These are phyloP conservation scores for Monsonia emarginata DNA, from an alignment of 441 rosid species.

Conservation along the genomic window DNA sequence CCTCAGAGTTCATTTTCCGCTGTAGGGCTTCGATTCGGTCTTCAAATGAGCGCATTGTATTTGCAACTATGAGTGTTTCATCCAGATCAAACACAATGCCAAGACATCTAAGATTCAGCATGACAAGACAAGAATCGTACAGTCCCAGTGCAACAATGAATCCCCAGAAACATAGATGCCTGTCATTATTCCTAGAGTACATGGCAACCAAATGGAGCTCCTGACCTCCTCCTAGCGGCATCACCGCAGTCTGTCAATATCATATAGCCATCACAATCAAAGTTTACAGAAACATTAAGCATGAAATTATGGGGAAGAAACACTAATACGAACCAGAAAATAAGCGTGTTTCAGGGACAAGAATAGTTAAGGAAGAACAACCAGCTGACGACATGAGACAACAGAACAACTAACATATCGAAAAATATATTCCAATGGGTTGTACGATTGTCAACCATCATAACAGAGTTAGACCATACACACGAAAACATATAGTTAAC, in stretches of 20 bases:
- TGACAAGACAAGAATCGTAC: constrained; percentile 60
- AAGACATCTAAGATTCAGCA: constrained; percentile 77
- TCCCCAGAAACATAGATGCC: constrained; percentile 97
- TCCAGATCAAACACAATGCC: constrained; percentile 92
- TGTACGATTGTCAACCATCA: background rate
- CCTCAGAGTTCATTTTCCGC: constrained; percentile 65
- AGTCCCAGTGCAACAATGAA: constrained; percentile 59
- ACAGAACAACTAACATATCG: background rate
- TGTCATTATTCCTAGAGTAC: constrained; percentile 70
- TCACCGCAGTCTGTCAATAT: constrained; percentile 65
- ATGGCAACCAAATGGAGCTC: constrained; percentile 93
- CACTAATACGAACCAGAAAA: background rate
- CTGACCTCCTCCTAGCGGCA: constrained; percentile 58
- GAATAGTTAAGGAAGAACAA: background rate
- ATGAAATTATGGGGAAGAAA: background rate
- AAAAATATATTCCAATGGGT: background rate
- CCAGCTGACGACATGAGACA: background rate
- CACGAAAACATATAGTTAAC: background rate
- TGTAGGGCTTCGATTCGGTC: constrained; percentile 69
- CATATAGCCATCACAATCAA: background rate
- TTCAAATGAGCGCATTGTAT: constrained; percentile 91
- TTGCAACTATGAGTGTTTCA: constrained; percentile 90
- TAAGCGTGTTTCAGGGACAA: background rate
- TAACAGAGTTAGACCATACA: background rate
- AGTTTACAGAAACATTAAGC: background rate